Percentiles rank a stretch among this genome's conserved stretches.
Conservation (phyloP, 495 filamentous ascomycete species). For the Hypomontagnella submonticulosa region DNA sequence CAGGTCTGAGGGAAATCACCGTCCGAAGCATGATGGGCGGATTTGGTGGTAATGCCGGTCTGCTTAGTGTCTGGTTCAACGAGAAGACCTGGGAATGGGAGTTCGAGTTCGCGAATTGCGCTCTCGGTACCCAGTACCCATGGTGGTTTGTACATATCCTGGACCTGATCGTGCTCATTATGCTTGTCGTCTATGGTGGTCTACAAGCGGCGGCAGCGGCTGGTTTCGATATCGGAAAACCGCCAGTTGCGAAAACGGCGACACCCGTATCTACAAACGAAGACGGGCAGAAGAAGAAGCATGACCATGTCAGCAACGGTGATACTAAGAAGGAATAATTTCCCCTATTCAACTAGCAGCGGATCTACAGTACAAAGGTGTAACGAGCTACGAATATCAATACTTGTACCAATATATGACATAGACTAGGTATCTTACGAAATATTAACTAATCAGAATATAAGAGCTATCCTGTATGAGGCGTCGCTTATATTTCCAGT, state of each 20-base stretch:
- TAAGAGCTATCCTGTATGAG: neutral
- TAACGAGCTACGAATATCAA: slow-evolving; percentile 38
- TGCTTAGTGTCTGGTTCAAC: slow-evolving; percentile 92
- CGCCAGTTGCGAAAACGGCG: slow-evolving; percentile 7
- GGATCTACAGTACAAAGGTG: slow-evolving; percentile 12
- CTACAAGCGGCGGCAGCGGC: slow-evolving; percentile 33
- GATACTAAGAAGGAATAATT: slow-evolving; percentile 28
- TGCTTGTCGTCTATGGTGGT: slow-evolving; percentile 45
- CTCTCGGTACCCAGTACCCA: slow-evolving; percentile 84
- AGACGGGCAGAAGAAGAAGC: neutral
- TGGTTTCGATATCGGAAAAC: slow-evolving; percentile 41
- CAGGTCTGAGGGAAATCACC: slow-evolving; percentile 85
- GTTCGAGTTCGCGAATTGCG: slow-evolving; percentile 80
- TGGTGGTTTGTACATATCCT: slow-evolving; percentile 92
- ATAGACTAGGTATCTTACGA: slow-evolving; percentile 32
- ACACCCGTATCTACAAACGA: neutral
- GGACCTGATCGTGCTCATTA: slow-evolving; percentile 66
- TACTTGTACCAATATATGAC: slow-evolving; percentile 34
- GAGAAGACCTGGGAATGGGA: slow-evolving; percentile 74
- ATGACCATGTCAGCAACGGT: slow-evolving; percentile 15
- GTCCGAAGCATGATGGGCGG: slow-evolving; percentile 99
- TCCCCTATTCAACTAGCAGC: slow-evolving; percentile 5
- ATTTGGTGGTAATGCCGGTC: slow-evolving; percentile 86
- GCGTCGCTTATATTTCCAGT: neutral
- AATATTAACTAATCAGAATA: slow-evolving; percentile 7